These are phyloP conservation scores for Rhodotorula babjevae DNA, from an alignment of 768 basidiomycete species.

Conservation along the genomic window DNA sequence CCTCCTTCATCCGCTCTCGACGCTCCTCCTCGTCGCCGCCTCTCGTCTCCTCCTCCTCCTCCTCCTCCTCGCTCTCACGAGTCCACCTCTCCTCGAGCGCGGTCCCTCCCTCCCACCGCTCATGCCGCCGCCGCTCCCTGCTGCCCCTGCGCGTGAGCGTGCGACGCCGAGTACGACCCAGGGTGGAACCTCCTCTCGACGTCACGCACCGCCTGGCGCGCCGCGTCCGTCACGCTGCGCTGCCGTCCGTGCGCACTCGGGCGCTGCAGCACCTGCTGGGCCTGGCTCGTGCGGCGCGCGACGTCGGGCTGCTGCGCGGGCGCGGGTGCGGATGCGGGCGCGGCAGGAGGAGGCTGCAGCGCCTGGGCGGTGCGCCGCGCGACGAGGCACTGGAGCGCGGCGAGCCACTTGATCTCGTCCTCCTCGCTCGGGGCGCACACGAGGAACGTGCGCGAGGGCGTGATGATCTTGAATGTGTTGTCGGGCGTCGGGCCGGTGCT, in stretches of 20 bases:
- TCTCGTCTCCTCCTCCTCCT: too few species aligned
- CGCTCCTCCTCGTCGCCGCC: too few species aligned
- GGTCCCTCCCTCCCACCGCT: too few species aligned
- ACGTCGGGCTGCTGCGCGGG: neutral
- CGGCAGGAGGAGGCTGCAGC: too few species aligned
- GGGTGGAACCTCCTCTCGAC: constrained; percentile 46
- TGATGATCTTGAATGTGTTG: constrained; percentile 88
- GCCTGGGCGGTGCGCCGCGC: constrained; percentile 6
- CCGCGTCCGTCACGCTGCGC: constrained; percentile 47
- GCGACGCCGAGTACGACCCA: neutral
- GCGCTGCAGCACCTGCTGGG: neutral
- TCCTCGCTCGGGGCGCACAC: constrained; percentile 94
- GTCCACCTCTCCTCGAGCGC: too few species aligned
- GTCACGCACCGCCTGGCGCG: constrained; percentile 48
- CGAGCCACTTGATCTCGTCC: constrained; percentile 97
- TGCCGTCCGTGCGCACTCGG: constrained; percentile 11
- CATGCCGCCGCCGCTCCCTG: too few species aligned
- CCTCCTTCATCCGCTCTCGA: too few species aligned
- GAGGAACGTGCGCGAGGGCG: constrained; percentile 80
- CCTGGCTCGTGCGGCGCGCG: neutral
- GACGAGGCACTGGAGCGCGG: constrained; percentile 85
- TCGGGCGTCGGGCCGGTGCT: constrained; percentile 49
- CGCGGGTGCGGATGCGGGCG: neutral
- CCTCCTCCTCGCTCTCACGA: too few species aligned
- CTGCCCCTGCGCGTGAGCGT: too few species aligned